Evolutionary conservation across 2,329 filamentous ascomycete genomes (phyloP), one percentile per base, ranked within the genome.

Genomic region (Paecilomyces variotii): DNA sequence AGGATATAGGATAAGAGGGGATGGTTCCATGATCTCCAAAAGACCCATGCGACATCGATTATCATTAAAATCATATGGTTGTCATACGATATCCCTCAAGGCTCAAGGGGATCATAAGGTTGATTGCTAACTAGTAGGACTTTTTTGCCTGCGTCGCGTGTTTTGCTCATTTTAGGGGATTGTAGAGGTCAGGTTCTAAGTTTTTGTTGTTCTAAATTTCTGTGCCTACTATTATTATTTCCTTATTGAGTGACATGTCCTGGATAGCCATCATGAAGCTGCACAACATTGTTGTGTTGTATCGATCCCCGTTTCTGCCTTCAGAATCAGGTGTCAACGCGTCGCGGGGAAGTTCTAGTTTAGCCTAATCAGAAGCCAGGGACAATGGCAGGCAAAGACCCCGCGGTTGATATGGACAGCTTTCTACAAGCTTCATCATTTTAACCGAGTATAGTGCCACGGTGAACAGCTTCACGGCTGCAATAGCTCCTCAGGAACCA

Each of bases 341-440:
- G 19, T 19, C 19, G 35, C 35, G 35, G 35, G 35, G 35, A 45
- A 45, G 35, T 4, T 6, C 2, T 45, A 45, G 35, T 45, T 45
- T 45, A 45, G 35, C 14, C 35, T 45, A 45, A 45, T 45, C 35
- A 19, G 14, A 45, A 19, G 34, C 14, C 35, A 45, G 35, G 32
- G 35, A 45, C 35, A 19, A 45, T 7, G n/a, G 14, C 35, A 45
- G 7, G 12, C 35, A 45, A 34, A 11, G 12, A 45, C 35, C 35
- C 35, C 35, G 35, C 35, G 35, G 35, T 45, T 45, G 35, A 45
- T 45, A 45, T 45, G 35, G 35, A 45, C 45, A 26, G 35, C 45
- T 52, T 45, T 50, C 60, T 45, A 35, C 63, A 61, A 60, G 59
- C 52, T 26, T 26, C 24, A 19, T n/a, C 9, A 53, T 24, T 27